phyloP scores from a whole-genome alignment of 2,329 filamentous ascomycete species.

The Colletotrichum sp. region DNA sequence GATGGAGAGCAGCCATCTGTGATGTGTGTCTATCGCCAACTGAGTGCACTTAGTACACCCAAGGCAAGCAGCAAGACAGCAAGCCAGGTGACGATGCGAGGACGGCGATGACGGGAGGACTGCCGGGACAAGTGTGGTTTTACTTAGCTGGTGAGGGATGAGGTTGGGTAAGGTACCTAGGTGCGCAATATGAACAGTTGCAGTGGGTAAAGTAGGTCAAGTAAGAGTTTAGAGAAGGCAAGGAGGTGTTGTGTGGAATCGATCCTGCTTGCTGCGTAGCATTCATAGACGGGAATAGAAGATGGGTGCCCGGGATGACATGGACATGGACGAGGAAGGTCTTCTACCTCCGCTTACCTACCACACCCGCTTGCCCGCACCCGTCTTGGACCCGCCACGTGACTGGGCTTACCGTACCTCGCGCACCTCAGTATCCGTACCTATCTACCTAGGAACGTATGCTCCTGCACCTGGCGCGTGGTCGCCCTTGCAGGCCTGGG shows the following conservation, averaged over 20 bases:
- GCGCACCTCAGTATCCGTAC: background rate
- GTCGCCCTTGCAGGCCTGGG: background rate
- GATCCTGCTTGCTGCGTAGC: background rate
- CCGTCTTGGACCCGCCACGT: background rate
- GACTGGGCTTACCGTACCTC: background rate
- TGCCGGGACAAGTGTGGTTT: background rate
- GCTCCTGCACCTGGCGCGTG: background rate
- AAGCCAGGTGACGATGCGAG: background rate
- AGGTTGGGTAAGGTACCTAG: background rate
- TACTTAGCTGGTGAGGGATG: background rate
- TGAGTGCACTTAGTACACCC: background rate
- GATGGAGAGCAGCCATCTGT: background rate
- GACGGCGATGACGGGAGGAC: background rate
- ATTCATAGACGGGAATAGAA: background rate
- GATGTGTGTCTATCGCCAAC: background rate
- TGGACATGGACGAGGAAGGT: too few species aligned
- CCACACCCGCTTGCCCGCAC: background rate
- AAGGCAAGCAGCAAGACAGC: background rate
- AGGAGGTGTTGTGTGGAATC: background rate
- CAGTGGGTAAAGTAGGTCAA: background rate
- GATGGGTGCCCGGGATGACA: background rate
- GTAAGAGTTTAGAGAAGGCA: background rate
- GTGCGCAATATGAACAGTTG: background rate
- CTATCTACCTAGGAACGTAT: background rate
- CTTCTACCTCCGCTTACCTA: background rate